phyloP scores from a whole-genome alignment of 441 rosid genomes.

The Aleurites moluccanus region DNA sequence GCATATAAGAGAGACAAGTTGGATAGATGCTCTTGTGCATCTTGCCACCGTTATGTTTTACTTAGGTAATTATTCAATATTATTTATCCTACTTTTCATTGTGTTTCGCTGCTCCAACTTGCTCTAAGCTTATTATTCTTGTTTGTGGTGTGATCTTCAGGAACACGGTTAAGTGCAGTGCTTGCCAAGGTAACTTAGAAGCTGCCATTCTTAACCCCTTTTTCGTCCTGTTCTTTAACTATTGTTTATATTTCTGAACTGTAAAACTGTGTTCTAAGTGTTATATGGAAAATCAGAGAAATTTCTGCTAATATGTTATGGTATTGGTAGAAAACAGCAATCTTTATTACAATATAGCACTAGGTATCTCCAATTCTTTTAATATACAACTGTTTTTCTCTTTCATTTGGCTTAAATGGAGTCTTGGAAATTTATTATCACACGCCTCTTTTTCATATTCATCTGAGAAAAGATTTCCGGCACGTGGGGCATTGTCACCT shows the following conservation, averaged over 20 bases:
- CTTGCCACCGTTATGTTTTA: conserved; percentile 70
- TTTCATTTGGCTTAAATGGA: neutral
- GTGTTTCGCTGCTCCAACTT: neutral
- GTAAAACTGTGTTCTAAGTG: neutral
- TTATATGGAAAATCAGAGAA: neutral
- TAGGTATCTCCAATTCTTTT: neutral
- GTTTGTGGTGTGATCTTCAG: conserved; percentile 44
- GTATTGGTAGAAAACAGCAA: neutral
- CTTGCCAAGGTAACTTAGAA: conserved; percentile 74
- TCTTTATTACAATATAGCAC: neutral
- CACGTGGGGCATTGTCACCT: no score
- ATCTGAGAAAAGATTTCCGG: no score
- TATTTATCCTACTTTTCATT: conserved; percentile 6
- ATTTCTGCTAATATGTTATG: neutral
- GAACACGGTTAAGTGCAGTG: conserved; percentile 68
- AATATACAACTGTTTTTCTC: neutral
- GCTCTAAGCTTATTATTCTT: conserved; percentile 24
- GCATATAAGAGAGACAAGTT: conserved; percentile 60
- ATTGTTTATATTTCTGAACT: neutral
- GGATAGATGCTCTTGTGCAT: conserved; percentile 73
- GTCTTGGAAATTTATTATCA: neutral
- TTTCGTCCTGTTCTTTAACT: neutral
- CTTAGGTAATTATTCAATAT: conserved; percentile 51
- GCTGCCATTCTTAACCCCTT: conserved; percentile 17
- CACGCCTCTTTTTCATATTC: neutral